Percentiles rank a stretch among this genome's conserved stretches.
These are phyloP conservation scores for Aspergillus versicolor DNA, from an alignment of 2,329 filamentous ascomycete genomes.

Conservation along the genomic window DNA sequence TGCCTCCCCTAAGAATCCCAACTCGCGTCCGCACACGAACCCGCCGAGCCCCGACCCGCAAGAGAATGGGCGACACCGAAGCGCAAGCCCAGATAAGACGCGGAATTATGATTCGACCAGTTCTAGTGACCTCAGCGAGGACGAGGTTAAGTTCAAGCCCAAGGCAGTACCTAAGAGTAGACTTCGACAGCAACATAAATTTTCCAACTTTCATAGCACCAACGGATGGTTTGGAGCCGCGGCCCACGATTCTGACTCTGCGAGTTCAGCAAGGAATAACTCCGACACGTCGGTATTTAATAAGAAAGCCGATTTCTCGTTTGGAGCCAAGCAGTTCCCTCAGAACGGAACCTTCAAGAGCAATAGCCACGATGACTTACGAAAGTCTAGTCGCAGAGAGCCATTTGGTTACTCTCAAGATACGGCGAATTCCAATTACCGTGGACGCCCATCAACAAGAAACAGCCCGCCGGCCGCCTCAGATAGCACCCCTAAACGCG, in stretches of 20 bases:
- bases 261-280: conserved; percentile 6
- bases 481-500: conserved; percentile 17
- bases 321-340: conserved; percentile 7
- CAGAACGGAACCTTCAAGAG: conserved; percentile 29
- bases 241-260: conserved; percentile 34
- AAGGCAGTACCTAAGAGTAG: conserved; percentile 42
- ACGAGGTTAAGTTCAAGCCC: conserved; percentile 31
- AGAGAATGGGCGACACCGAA: conserved; percentile 38
- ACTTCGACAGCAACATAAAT: conserved; percentile 31
- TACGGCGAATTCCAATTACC: conserved; percentile 18
- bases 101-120: conserved; percentile 37
- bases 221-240: conserved; percentile 25
- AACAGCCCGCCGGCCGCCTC: conserved; percentile 20
- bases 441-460: conserved; percentile 23
- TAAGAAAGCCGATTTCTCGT: conserved; percentile 5
- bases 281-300: conserved; percentile 15
- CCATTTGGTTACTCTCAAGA: conserved; percentile 36
- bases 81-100: conserved; percentile 43
- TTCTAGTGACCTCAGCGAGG: conserved; percentile 40
- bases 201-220: conserved; percentile 25
- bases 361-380: conserved; percentile 33
- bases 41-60: conserved; percentile 34
- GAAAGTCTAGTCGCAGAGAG: conserved; percentile 43
- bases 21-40: conserved; percentile 35
- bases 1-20: conserved; percentile 44